Evolutionary conservation across 805 yeast species (phyloP).

Genomic region (Myxozyma neotropica): DNA sequence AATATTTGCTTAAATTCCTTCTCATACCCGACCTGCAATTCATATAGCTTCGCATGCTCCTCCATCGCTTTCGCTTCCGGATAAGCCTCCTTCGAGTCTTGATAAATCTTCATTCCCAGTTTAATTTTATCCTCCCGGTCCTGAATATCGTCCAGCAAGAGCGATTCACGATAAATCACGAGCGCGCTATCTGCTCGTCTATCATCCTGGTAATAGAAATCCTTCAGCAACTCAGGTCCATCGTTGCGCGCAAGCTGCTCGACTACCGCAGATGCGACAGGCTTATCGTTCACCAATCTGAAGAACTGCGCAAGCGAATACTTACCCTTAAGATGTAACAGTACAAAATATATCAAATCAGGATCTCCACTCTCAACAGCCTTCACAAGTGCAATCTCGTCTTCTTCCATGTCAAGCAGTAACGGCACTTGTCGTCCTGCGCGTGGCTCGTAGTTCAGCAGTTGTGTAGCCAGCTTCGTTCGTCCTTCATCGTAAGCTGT

Average conservation of each 20-base stretch:
- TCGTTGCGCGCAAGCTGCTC: constrained; percentile 42
- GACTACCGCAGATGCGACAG: constrained; percentile 49
- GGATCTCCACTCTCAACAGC: constrained; percentile 63
- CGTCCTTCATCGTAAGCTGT: constrained; percentile 85
- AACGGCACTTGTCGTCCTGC: constrained; percentile 63
- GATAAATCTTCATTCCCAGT: constrained; percentile 42
- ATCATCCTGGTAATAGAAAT: constrained; percentile 68
- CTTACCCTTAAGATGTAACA: constrained; percentile 57
- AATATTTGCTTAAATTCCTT: constrained; percentile 48
- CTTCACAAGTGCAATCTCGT: constrained; percentile 66
- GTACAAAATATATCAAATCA: constrained; percentile 59
- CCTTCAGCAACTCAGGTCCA: constrained; percentile 50
- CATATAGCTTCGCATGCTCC: constrained; percentile 50
- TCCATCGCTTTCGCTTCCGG: constrained; percentile 49
- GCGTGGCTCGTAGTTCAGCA: constrained; percentile 69
- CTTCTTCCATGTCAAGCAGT: constrained; percentile 70
- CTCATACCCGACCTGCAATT: constrained; percentile 51
- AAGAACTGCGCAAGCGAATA: constrained; percentile 69
- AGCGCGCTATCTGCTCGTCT: constrained; percentile 52
- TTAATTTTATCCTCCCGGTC: constrained; percentile 36
- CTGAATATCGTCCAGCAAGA: constrained; percentile 28
- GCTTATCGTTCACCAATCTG: constrained; percentile 57
- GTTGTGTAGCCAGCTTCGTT: constrained; percentile 59
- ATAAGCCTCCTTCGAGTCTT: constrained; percentile 43
- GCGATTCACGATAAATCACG: constrained; percentile 44